Conservation (phyloP, 148 eudicot species). For the Rhododendron mucronatum region DNA sequence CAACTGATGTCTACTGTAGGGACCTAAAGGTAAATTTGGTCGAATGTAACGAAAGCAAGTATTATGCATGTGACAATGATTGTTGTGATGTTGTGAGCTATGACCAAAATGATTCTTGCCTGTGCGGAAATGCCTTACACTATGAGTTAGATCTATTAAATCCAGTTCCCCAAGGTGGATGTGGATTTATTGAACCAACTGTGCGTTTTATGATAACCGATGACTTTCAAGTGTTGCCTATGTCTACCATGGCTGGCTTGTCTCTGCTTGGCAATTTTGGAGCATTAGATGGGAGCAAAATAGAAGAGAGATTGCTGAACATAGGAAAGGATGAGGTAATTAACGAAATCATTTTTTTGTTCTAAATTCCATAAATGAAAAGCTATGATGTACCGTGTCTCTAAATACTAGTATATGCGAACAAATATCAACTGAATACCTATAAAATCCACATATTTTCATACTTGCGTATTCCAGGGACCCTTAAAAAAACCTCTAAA, state of each 20-base stretch:
- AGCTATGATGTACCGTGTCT: background rate
- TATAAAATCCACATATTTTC: background rate
- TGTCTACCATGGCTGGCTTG: conserved; percentile 8
- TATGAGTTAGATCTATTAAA: background rate
- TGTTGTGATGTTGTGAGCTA: background rate
- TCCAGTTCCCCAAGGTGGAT: background rate
- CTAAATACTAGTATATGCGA: background rate
- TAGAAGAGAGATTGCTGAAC: background rate
- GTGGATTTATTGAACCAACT: conserved; percentile 2
- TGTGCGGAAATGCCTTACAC: background rate
- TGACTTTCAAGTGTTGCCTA: background rate
- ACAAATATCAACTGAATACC: background rate
- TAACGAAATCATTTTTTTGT: background rate
- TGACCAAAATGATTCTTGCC: background rate
- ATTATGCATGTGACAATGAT: rapidly evolving
- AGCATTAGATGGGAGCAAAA: background rate
- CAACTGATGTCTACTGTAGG: conserved; percentile 5
- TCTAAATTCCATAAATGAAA: background rate
- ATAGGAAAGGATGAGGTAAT: conserved; percentile 16
- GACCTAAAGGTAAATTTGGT: conserved; percentile 1
- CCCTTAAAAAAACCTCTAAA: too few species aligned
- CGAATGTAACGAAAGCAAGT: background rate
- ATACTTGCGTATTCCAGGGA: background rate
- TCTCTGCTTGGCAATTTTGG: conserved; percentile 2
- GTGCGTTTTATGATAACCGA: conserved; percentile 12